Evolutionary conservation across 345 rosid genomes (phyloP).

Genomic region (Sisymbrium irio): DNA sequence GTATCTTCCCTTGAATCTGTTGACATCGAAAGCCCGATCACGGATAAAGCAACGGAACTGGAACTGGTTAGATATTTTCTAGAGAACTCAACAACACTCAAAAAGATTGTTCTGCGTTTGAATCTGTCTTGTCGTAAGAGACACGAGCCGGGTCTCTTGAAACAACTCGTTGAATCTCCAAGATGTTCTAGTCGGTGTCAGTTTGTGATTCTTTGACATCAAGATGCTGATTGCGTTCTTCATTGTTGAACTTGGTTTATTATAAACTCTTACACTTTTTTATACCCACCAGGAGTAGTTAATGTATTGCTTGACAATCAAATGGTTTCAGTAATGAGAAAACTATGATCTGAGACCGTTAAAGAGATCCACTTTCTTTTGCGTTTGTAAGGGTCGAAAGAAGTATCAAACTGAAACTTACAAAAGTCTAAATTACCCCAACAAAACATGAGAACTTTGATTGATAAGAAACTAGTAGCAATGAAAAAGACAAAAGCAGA

Average conservation of each 20-base stretch:
- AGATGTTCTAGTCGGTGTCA: conserved; percentile 13
- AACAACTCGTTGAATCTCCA: conserved; percentile 3
- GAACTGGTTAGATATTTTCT: conserved; percentile 13
- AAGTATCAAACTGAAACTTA: conserved; percentile 1
- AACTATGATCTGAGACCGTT: neutral
- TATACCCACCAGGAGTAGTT: neutral
- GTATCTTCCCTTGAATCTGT: conserved; percentile 14
- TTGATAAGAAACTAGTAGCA: neutral
- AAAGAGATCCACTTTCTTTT: neutral
- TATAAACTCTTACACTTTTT: neutral
- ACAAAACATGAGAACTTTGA: neutral
- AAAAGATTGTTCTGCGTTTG: conserved; percentile 15
- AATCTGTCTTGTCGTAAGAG: neutral
- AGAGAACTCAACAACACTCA: conserved; percentile 2
- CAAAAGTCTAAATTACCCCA: conserved; percentile 8
- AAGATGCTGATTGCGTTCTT: neutral
- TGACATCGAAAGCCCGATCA: neutral
- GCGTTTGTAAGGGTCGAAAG: neutral
- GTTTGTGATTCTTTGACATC: conserved; percentile 1
- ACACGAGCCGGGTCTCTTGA: neutral
- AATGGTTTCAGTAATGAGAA: neutral
- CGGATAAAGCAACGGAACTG: conserved; percentile 9
- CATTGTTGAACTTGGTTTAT: neutral
- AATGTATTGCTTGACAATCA: neutral
- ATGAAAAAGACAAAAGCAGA: neutral